Evolutionary conservation across 306 rosid genomes (phyloP).

Genomic region (Hylodesmum podocarpum): DNA sequence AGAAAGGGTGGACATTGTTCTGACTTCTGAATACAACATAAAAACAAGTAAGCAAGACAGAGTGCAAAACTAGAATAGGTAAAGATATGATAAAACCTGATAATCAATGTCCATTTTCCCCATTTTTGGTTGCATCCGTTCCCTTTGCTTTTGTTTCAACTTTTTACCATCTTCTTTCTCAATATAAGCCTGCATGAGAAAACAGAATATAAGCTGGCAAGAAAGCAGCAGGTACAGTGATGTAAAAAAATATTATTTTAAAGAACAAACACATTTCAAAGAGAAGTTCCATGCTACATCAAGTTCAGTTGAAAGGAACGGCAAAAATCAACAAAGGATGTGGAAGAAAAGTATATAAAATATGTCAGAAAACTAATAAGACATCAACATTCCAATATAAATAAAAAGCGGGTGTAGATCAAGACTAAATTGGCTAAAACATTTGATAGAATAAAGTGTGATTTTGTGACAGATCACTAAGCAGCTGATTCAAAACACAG

Average conservation of each 20-base stretch:
- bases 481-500: background rate
- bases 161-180: slow-evolving; percentile 95
- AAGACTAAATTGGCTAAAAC: background rate
- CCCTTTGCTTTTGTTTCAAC: slow-evolving; percentile 95
- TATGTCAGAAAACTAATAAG: background rate
- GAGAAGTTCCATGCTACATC: background rate
- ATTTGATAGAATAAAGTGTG: background rate
- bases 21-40: background rate
- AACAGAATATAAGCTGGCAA: background rate
- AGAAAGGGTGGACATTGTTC: slow-evolving; percentile 16
- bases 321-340: background rate
- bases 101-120: slow-evolving; percentile 97
- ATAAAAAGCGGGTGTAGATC: background rate
- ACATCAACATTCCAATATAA: slow-evolving; percentile 4
- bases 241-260: background rate
- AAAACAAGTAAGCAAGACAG: background rate
- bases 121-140: slow-evolving; percentile 99
- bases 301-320: background rate
- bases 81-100: slow-evolving; percentile 57
- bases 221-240: background rate
- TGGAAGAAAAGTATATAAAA: background rate
- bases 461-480: background rate
- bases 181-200: slow-evolving; percentile 72
- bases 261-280: background rate
- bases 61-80: background rate